Percentiles rank a stretch among this genome's conserved stretches.
Conservation (phyloP, 257 asterid species). For the Scutellaria barbata region DNA sequence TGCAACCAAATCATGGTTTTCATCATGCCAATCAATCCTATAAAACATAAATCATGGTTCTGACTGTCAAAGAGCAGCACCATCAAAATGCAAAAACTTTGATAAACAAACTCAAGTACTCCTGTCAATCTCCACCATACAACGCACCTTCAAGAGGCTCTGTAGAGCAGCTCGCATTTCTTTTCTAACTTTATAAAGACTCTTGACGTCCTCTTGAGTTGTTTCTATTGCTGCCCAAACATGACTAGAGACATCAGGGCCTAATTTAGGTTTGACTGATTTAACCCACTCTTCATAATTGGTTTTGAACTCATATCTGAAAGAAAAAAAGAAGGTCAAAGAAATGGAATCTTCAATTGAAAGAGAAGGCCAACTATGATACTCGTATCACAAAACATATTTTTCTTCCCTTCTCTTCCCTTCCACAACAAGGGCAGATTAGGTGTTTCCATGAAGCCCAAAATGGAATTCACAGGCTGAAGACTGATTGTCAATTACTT, state of each 20-base stretch:
- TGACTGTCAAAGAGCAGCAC: too few relatives aligned
- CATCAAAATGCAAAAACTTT: neutral
- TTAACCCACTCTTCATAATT: conserved; percentile 88
- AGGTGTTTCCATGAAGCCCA: conserved; percentile 15
- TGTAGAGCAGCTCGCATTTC: conserved; percentile 84
- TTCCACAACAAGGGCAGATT: too few relatives aligned
- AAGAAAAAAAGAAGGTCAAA: conserved; percentile 27
- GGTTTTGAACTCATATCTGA: conserved; percentile 85
- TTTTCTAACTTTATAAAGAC: conserved; percentile 72
- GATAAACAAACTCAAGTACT: conserved; percentile 31
- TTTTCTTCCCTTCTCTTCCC: neutral
- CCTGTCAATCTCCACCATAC: too few relatives aligned
- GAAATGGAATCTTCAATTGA: conserved; percentile 25
- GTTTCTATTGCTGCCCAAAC: conserved; percentile 61
- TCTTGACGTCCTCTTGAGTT: conserved; percentile 67
- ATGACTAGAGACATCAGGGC: conserved; percentile 55
- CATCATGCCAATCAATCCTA: too few relatives aligned
- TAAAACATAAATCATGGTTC: too few relatives aligned
- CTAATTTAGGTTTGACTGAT: conserved; percentile 73
- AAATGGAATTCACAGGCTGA: conserved; percentile 8
- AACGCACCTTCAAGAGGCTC: conserved; percentile 65
- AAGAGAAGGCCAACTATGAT: conserved; percentile 1
- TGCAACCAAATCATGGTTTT: too few relatives aligned
- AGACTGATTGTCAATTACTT: neutral
- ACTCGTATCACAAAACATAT: conserved; percentile 12